A percentile compares a stretch with the other conserved stretches of the same genome.
Evolutionary conservation across 306 rosid genomes (phyloP).

Genomic region (Vigna nakashimae): DNA sequence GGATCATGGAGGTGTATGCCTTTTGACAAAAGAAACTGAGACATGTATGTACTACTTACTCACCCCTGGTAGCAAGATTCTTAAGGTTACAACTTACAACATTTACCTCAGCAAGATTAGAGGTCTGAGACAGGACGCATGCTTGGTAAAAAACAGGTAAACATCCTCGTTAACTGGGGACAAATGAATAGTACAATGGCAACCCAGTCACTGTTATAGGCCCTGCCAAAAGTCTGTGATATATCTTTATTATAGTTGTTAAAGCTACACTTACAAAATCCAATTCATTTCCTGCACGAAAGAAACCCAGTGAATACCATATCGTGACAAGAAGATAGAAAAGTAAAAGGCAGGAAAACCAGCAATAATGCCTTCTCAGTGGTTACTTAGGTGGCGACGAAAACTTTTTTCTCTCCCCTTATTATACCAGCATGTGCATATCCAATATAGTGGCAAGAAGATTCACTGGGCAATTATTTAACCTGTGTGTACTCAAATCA

Average conservation of each 20-base stretch:
- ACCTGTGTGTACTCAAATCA: slow-evolving; percentile 33
- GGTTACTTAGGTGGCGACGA: slow-evolving; percentile 50
- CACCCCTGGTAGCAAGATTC: not conserved
- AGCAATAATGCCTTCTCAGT: slow-evolving; percentile 47
- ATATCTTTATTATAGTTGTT: slow-evolving; percentile 16
- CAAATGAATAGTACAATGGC: slow-evolving; percentile 32
- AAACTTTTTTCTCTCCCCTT: slow-evolving; percentile 27
- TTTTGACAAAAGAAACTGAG: slow-evolving; percentile 29
- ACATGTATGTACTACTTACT: slow-evolving; percentile 5
- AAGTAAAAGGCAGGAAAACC: slow-evolving; percentile 38
- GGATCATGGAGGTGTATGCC: slow-evolving; percentile 17
- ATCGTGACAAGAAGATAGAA: slow-evolving; percentile 17
- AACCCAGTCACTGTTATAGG: slow-evolving; percentile 34
- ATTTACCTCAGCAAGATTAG: not conserved
- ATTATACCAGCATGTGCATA: slow-evolving; percentile 53
- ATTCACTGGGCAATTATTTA: slow-evolving; percentile 44
- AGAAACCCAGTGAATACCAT: slow-evolving; percentile 27
- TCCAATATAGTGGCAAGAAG: slow-evolving; percentile 44
- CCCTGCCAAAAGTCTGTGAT: slow-evolving; percentile 34
- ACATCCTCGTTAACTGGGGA: slow-evolving; percentile 19
- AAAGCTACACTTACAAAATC: slow-evolving; percentile 31
- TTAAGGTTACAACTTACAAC: slow-evolving; percentile 14
- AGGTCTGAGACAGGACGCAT: slow-evolving; percentile 22
- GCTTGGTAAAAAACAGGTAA: slow-evolving; percentile 37
- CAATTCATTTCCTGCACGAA: slow-evolving; percentile 33